Percentiles rank a stretch among this genome's conserved stretches.
Conservation (phyloP, 148 eudicot genomes). For the Nepenthes mirabilis region DNA sequence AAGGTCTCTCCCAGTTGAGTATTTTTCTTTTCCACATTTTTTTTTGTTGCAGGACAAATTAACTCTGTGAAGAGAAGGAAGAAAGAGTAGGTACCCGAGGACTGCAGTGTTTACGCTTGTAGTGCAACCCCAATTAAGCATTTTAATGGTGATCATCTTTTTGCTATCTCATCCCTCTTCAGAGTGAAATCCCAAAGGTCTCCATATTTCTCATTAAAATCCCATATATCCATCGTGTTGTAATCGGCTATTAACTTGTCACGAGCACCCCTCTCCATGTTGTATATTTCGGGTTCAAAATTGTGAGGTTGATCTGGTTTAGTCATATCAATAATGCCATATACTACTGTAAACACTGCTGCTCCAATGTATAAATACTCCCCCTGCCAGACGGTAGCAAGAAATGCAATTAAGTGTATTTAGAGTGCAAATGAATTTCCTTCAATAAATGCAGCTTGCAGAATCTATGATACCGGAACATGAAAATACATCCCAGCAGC, state of each 20-base stretch:
- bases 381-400: slow-evolving; percentile 34
- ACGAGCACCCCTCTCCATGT: slow-evolving; percentile 81
- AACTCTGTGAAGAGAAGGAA: too few relatives aligned
- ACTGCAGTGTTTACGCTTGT: too few relatives aligned
- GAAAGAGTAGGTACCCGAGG: too few relatives aligned
- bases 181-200: slow-evolving; percentile 92
- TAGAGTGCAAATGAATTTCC: background rate
- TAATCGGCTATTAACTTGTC: slow-evolving; percentile 84
- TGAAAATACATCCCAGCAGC: slow-evolving; percentile 78
- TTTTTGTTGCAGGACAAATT: too few relatives aligned
- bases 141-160: slow-evolving; percentile 21
- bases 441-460: background rate
- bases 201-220: slow-evolving; percentile 90
- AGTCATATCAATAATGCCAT: slow-evolving; percentile 74
- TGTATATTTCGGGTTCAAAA: slow-evolving; percentile 91
- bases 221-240: slow-evolving; percentile 94
- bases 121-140: too few relatives aligned
- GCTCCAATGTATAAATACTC: slow-evolving; percentile 90
- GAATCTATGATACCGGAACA: slow-evolving; percentile 42
- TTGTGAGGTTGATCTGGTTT: slow-evolving; percentile 86
- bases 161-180: slow-evolving; percentile 50
- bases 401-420: background rate
- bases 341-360: slow-evolving; percentile 53
- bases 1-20: too few relatives aligned
- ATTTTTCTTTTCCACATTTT: too few relatives aligned